phyloP scores from a whole-genome alignment of 495 filamentous ascomycete species.

The Penicillium canariense region DNA sequence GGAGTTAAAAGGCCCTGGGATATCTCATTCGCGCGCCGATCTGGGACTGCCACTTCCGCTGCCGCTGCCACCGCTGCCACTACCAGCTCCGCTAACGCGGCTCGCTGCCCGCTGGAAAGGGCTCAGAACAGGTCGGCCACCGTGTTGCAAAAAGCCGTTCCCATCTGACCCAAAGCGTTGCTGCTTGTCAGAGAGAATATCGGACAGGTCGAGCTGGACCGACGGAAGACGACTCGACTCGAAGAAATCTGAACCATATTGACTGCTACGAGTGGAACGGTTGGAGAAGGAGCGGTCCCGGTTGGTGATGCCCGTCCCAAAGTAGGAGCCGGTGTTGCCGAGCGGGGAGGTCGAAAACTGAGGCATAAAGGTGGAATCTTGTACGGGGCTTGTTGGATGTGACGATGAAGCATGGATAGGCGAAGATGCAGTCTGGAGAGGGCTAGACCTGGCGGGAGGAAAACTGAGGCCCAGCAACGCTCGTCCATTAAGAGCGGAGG shows the following conservation, averaged over 20 bases:
- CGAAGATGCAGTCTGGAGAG: conserved; percentile 40
- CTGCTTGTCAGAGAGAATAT: conserved; percentile 33
- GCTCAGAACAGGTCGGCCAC: conserved; percentile 35
- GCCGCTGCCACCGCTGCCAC: conserved; percentile 42
- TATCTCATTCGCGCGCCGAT: conserved; percentile 35
- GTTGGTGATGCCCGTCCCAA: conserved; percentile 34
- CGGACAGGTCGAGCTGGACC: conserved; percentile 37
- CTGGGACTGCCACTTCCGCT: conserved; percentile 48
- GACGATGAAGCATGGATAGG: conserved; percentile 34
- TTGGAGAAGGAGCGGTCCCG: conserved; percentile 50
- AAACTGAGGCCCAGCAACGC: conserved; percentile 43
- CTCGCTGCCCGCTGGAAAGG: conserved; percentile 45
- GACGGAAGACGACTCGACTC: conserved; percentile 35
- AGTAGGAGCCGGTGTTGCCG: conserved; percentile 32
- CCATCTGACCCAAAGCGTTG: conserved; percentile 35
- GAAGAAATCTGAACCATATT: conserved; percentile 41
- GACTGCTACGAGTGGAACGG: conserved; percentile 43
- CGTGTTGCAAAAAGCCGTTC: conserved; percentile 29
- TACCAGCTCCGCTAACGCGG: conserved; percentile 46
- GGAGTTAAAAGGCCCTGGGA: not conserved
- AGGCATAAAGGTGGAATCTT: conserved; percentile 35
- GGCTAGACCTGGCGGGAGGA: conserved; percentile 39
- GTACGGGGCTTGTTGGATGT: conserved; percentile 40
- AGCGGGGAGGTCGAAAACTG: conserved; percentile 40
- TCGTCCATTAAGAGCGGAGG: conserved; percentile 32